Percentiles rank a stretch among this genome's conserved stretches.
phyloP scores from a whole-genome alignment of 768 basidiomycete species.

The Tylopilus plumbeoviolaceoides region DNA sequence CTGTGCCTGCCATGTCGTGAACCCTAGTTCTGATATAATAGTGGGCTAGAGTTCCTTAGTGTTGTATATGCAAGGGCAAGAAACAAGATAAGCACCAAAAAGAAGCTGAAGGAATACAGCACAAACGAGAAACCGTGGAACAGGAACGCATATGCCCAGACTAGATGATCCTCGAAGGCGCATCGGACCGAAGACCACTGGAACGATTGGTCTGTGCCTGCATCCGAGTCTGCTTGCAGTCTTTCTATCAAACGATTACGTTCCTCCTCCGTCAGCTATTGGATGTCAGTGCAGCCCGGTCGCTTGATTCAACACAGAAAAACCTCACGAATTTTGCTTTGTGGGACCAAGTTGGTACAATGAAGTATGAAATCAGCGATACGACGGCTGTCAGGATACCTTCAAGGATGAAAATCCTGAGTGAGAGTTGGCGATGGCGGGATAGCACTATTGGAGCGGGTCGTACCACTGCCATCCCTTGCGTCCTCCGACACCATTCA shows the following conservation, averaged over 20 bases:
- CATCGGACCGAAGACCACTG: constrained; percentile 55
- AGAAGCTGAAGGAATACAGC: constrained; percentile 54
- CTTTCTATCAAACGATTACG: constrained; percentile 36
- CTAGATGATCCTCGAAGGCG: constrained; percentile 53
- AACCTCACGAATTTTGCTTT: constrained; percentile 48
- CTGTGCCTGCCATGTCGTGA: constrained; percentile 57
- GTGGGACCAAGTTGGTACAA: constrained; percentile 58
- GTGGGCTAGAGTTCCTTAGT: constrained; percentile 41
- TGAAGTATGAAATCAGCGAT: constrained; percentile 46
- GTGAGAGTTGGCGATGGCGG: background rate
- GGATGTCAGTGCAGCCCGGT: background rate
- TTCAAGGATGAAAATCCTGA: constrained; percentile 58
- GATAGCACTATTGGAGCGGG: background rate
- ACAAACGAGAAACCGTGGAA: constrained; percentile 63
- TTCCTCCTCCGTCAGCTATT: constrained; percentile 50
- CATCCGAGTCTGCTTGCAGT: constrained; percentile 46
- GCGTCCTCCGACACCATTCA: constrained; percentile 58
- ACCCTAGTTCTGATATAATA: constrained; percentile 56
- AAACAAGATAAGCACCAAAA: constrained; percentile 36
- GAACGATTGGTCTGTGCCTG: constrained; percentile 49
- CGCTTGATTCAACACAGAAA: background rate
- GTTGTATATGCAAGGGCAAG: background rate
- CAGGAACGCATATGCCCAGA: constrained; percentile 56
- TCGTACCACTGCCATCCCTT: constrained; percentile 57
- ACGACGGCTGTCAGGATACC: constrained; percentile 48